Conservation (phyloP, 140 eudicot species). For the Erigeron philadelphicus region DNA sequence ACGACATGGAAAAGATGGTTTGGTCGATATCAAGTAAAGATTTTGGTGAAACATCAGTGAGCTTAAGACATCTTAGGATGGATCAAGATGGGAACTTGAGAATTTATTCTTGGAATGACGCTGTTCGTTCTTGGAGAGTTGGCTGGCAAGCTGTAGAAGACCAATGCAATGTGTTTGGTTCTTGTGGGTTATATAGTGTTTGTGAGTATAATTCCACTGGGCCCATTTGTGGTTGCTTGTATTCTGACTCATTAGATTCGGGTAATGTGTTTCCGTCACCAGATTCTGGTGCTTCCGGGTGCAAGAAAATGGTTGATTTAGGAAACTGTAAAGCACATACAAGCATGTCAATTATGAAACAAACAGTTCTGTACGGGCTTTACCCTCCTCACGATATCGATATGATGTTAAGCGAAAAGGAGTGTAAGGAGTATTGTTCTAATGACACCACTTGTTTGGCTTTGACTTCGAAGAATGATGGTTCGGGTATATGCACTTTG, state of each 20-base stretch:
- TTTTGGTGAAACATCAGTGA: slow-evolving; percentile 48
- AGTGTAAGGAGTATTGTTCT: slow-evolving; percentile 50
- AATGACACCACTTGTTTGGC: slow-evolving; percentile 68
- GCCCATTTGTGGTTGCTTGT: slow-evolving; percentile 56
- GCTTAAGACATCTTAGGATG: slow-evolving; percentile 58
- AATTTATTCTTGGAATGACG: slow-evolving; percentile 60
- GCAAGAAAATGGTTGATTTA: slow-evolving; percentile 69
- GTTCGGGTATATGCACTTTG: slow-evolving; percentile 69
- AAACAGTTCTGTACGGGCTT: slow-evolving; percentile 61
- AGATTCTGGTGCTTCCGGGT: slow-evolving; percentile 38
- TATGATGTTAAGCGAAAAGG: slow-evolving; percentile 55
- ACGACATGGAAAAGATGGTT: slow-evolving; percentile 33
- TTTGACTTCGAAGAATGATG: slow-evolving; percentile 64
- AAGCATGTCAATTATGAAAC: slow-evolving; percentile 52
- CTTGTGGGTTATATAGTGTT: slow-evolving; percentile 65
- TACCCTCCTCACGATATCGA: slow-evolving; percentile 65
- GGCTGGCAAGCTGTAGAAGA: slow-evolving; percentile 84
- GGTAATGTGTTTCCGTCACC: slow-evolving; percentile 23
- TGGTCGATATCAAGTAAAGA: slow-evolving; percentile 60
- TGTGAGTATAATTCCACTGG: slow-evolving; percentile 61
- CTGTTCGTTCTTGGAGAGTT: slow-evolving; percentile 36
- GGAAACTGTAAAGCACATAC: slow-evolving; percentile 61
- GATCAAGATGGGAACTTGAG: slow-evolving; percentile 74
- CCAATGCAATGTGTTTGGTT: slow-evolving; percentile 65
- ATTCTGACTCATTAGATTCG: slow-evolving; percentile 26